Conservation (phyloP, 176 grass and related monocot genomes). For the Rhipidocladum racemiflorum region DNA sequence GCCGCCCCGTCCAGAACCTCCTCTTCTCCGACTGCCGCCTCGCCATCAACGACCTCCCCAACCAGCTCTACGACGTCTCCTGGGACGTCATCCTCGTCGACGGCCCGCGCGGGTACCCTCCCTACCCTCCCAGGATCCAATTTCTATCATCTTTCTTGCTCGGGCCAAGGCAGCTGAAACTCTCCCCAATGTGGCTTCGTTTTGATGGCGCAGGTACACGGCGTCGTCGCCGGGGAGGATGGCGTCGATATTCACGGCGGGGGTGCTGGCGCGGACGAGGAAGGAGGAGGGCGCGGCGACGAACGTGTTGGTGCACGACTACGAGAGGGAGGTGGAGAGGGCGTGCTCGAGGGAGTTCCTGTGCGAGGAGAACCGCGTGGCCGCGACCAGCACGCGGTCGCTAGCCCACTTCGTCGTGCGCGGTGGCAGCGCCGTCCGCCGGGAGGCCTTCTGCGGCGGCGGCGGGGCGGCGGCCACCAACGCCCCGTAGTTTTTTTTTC, state of each 20-base stretch:
- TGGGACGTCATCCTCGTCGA: slow-evolving; percentile 80
- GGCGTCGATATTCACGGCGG: slow-evolving; percentile 73
- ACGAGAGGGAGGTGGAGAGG: slow-evolving; percentile 65
- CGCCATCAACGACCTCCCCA: slow-evolving; percentile 93
- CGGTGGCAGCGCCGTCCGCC: slow-evolving; percentile 27
- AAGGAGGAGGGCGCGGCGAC: slow-evolving; percentile 25
- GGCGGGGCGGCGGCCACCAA: too few species aligned
- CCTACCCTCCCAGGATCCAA: too few species aligned
- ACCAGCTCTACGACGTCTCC: slow-evolving; percentile 82
- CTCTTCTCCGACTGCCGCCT: slow-evolving; percentile 94
- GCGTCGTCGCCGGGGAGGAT: slow-evolving; percentile 70
- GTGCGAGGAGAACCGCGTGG: slow-evolving; percentile 55
- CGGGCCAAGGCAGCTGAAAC: too few species aligned
- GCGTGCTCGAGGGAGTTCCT: slow-evolving; percentile 64
- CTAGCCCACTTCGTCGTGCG: slow-evolving; percentile 77
- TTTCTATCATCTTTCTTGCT: too few species aligned
- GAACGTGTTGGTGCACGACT: slow-evolving; percentile 87
- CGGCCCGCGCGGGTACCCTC: slow-evolving; percentile 37
- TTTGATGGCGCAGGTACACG: slow-evolving; percentile 19
- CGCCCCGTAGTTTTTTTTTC: slow-evolving; percentile 15
- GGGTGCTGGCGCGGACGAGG: slow-evolving; percentile 69
- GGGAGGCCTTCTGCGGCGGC: slow-evolving; percentile 24
- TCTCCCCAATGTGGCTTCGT: too few species aligned
- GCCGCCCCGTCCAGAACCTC: slow-evolving; percentile 78
- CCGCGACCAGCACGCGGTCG: slow-evolving; percentile 39